phyloP scores from a whole-genome alignment of 208 protist species.

The Histomonas meleagridis region DNA sequence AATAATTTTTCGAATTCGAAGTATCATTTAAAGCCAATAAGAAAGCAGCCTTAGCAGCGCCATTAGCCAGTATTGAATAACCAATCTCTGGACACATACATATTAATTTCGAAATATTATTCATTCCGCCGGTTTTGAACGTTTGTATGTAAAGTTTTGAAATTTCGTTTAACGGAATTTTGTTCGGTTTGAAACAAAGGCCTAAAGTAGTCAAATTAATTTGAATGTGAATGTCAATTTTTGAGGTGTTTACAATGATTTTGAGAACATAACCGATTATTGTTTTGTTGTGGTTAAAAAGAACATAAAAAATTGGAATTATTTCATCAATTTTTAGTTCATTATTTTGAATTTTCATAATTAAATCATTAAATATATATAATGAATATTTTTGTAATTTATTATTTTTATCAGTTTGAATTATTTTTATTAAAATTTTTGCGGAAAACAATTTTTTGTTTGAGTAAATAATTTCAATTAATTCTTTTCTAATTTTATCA shows the following conservation, averaged over 20 bases:
- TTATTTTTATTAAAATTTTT: not conserved
- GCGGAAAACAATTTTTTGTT: not conserved
- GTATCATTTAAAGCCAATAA: not conserved
- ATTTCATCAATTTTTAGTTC: not conserved
- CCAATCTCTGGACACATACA: not conserved
- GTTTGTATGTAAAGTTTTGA: not conserved
- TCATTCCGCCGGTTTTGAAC: not conserved
- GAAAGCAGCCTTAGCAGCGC: not conserved
- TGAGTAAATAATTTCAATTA: not conserved
- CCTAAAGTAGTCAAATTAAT: not conserved
- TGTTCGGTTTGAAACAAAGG: not conserved
- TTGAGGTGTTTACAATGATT: not conserved
- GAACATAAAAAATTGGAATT: not conserved
- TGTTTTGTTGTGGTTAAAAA: not conserved
- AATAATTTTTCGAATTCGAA: not conserved
- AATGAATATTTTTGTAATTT: not conserved
- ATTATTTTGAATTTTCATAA: not conserved
- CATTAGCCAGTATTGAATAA: not conserved
- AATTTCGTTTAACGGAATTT: not conserved
- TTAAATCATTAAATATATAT: not conserved
- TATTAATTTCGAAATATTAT: not conserved
- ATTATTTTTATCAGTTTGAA: not conserved
- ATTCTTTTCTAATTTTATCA: not conserved
- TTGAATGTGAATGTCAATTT: not conserved
- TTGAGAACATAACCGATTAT: not conserved